Evolutionary conservation across 108 stramenopile species (phyloP), one percentile per base, ranked within the genome.

Genomic region (Cyclotella kingstonii): DNA sequence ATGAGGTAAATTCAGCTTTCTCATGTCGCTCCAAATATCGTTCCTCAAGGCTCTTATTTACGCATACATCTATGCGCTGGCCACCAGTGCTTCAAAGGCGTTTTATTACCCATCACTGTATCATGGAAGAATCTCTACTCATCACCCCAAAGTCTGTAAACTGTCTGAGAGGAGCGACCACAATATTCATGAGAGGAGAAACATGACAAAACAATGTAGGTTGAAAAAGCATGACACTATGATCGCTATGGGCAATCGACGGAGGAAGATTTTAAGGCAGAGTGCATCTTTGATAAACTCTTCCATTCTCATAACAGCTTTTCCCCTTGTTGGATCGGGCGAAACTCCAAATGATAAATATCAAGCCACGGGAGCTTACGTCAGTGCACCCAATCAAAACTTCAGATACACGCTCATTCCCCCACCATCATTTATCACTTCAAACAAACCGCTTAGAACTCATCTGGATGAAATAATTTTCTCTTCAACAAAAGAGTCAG

Each of bases 381-480:
- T 54, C 26, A 50, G 54, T 42, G 50, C 47, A 49, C 56, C 78
- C 38, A 77, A 51, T 12, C 54, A 66, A 54, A 76, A 76, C 26
- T 79, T 63, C 43, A 60, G 72, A 21, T 79, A 79, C 68, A 60
- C 66, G 2, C 19, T 79, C 35, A 58, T 49, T 0, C 78, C 72
- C 18, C 78, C 78, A 0, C 60, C 73, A 47, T 28, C 46, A 17
- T 75, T 75, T 74, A 43, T 48, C 28, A 9, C 54, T n/a, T 31
- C 47, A 41, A 78, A 70, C 64, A 91, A 88, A 56, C 90, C 90
- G 10, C 59, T 91, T 15, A 81, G 81, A 60, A 91, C 90, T 21
- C 90, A 91, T 50, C 69, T 87, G 68, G 86, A 88, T 51, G 90
- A 91, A 73, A 73, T 88, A 34, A 88, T 86, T 57, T 83, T 87